phyloP scores from a whole-genome alignment of 2,329 filamentous ascomycete species.

The Penicillium olsonii region DNA sequence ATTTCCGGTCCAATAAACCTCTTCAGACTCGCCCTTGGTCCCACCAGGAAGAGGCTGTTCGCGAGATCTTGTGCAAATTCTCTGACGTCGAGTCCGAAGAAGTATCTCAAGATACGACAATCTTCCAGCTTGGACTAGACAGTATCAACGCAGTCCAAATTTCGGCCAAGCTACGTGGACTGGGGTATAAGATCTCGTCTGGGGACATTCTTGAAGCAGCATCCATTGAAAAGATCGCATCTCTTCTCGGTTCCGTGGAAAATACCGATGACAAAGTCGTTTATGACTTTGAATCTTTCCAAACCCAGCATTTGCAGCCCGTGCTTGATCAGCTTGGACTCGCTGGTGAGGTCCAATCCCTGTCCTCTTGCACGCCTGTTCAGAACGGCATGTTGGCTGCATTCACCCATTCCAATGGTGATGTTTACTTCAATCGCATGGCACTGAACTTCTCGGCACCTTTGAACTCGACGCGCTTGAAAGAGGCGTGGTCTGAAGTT shows the following conservation, averaged over 20 bases:
- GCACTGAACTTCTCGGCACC: conserved; percentile 51
- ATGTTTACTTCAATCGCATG: conserved; percentile 75
- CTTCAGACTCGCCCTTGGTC: conserved; percentile 47
- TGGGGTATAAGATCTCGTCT: conserved; percentile 62
- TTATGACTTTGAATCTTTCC: conserved; percentile 56
- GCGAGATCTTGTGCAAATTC: conserved; percentile 60
- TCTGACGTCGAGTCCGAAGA: conserved; percentile 52
- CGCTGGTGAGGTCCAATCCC: conserved; percentile 50
- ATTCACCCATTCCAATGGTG: conserved; percentile 67
- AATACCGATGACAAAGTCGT: conserved; percentile 6
- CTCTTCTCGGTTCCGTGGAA: conserved; percentile 41
- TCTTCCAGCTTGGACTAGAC: conserved; percentile 86
- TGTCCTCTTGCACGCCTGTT: conserved; percentile 76
- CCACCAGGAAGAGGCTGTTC: conserved; percentile 54
- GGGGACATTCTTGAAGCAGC: conserved; percentile 70
- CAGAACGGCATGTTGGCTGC: conserved; percentile 79
- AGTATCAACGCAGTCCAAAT: conserved; percentile 85
- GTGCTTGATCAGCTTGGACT: conserved; percentile 38
- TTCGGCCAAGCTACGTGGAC: conserved; percentile 64
- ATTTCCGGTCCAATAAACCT: conserved; percentile 4
- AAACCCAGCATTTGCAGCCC: conserved; percentile 41
- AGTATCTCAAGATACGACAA: conserved; percentile 66
- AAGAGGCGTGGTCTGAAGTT: conserved; percentile 61
- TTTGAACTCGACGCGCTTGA: conserved; percentile 47
- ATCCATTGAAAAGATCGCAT: conserved; percentile 37